phyloP scores from a whole-genome alignment of 768 basidiomycete species.

The Postia placenta region DNA sequence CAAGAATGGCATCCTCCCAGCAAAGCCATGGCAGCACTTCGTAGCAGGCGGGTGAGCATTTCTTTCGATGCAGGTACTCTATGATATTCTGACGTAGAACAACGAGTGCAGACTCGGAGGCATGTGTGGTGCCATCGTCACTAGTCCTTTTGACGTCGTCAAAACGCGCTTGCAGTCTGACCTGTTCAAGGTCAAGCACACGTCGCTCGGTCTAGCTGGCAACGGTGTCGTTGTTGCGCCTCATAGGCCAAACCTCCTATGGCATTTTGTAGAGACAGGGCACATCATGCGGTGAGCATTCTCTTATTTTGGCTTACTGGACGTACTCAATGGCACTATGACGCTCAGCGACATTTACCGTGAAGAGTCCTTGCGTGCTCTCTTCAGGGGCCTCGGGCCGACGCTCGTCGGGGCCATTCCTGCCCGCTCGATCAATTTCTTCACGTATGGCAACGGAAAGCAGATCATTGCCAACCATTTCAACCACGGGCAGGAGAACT shows the following conservation, averaged over 20 bases:
- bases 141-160: slow-evolving; percentile 96
- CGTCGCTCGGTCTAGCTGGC: slow-evolving; percentile 22
- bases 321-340: background rate
- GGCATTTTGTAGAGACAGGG: slow-evolving; percentile 92
- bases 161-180: slow-evolving; percentile 95
- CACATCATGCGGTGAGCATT: slow-evolving; percentile 73
- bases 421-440: slow-evolving; percentile 96
- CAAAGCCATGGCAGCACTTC: slow-evolving; percentile 82
- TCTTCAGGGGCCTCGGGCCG: slow-evolving; percentile 93
- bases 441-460: slow-evolving; percentile 96
- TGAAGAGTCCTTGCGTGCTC: slow-evolving; percentile 80
- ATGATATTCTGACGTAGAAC: background rate
- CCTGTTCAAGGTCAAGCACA: slow-evolving; percentile 55
- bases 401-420: slow-evolving; percentile 94
- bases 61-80: background rate
- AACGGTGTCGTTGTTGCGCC: slow-evolving; percentile 25
- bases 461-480: slow-evolving; percentile 79
- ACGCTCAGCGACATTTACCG: slow-evolving; percentile 83
- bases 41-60: slow-evolving; percentile 76
- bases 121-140: slow-evolving; percentile 96
- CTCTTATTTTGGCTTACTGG: background rate
- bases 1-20: slow-evolving; percentile 41
- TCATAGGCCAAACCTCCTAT: slow-evolving; percentile 55
- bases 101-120: slow-evolving; percentile 68
- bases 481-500: slow-evolving; percentile 75